Evolutionary conservation across 2,329 filamentous ascomycete species (phyloP).

Genomic region (Trichophaea hybrida): DNA sequence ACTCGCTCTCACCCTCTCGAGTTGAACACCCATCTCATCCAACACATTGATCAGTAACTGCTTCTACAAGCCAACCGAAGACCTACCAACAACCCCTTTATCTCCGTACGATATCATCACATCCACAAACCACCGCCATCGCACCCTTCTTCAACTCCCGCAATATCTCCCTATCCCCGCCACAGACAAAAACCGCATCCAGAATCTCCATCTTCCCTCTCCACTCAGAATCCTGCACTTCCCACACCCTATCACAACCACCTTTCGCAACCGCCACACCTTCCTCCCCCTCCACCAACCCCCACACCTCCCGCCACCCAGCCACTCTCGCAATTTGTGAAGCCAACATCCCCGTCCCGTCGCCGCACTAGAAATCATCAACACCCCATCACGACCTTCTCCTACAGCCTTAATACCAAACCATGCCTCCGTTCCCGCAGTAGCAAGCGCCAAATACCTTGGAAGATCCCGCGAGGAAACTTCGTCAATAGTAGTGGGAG

Average conservation of each 20-base stretch:
- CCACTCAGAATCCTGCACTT: background rate
- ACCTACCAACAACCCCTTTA: background rate
- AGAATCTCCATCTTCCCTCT: background rate
- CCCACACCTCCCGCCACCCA: background rate
- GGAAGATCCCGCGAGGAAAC: background rate
- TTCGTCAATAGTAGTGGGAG: background rate
- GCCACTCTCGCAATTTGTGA: background rate
- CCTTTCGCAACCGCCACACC: background rate
- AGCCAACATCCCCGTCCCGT: background rate
- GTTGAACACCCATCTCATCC: background rate
- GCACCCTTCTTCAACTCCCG: background rate
- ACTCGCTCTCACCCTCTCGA: background rate
- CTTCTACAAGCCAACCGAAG: background rate
- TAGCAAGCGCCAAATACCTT: background rate
- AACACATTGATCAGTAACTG: background rate
- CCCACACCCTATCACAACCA: background rate
- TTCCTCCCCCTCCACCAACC: background rate
- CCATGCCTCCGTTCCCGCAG: background rate
- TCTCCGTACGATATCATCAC: background rate
- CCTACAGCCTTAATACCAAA: background rate
- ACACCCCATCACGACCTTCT: background rate
- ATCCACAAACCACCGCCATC: background rate
- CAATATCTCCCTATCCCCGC: background rate
- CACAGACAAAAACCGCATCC: background rate
- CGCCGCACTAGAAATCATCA: background rate